Conservation (phyloP, 108 stramenopile species). For the Skeletonema menzelii region DNA sequence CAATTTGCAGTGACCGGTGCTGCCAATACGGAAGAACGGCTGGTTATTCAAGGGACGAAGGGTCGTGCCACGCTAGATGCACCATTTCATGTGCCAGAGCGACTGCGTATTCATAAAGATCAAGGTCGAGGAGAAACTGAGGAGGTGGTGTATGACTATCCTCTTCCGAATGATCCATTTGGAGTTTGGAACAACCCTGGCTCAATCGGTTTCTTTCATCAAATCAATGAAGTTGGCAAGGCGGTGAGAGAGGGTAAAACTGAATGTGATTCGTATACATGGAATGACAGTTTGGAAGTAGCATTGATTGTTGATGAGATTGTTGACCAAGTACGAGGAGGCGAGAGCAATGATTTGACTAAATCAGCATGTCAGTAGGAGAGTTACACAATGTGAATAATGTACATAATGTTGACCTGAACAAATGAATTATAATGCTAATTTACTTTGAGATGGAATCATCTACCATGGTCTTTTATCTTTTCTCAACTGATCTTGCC, state of each 20-base stretch:
- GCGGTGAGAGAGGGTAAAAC: constrained; percentile 36
- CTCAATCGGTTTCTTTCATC: constrained; percentile 50
- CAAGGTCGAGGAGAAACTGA: constrained; percentile 43
- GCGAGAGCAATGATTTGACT: not conserved
- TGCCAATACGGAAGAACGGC: constrained; percentile 55
- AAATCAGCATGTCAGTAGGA: not conserved
- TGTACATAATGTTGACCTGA: too few species aligned
- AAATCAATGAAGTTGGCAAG: constrained; percentile 44
- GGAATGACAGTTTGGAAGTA: constrained; percentile 43
- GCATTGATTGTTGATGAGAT: constrained; percentile 53
- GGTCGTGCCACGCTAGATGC: constrained; percentile 62
- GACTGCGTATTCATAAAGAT: constrained; percentile 39
- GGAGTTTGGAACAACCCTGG: constrained; percentile 55
- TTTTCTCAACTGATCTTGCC: not conserved
- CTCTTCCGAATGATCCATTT: constrained; percentile 50
- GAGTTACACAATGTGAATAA: too few species aligned
- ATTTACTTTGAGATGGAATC: not conserved
- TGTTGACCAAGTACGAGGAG: constrained; percentile 32
- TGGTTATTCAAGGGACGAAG: constrained; percentile 48
- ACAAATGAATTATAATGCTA: not conserved
- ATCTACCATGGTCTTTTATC: not conserved
- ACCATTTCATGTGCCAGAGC: constrained; percentile 64
- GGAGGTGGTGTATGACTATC: constrained; percentile 39
- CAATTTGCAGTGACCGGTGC: constrained; percentile 51
- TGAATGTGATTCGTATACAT: constrained; percentile 44